phyloP scores from a whole-genome alignment of 2,329 filamentous ascomycete species.

The Penicillium sp. region DNA sequence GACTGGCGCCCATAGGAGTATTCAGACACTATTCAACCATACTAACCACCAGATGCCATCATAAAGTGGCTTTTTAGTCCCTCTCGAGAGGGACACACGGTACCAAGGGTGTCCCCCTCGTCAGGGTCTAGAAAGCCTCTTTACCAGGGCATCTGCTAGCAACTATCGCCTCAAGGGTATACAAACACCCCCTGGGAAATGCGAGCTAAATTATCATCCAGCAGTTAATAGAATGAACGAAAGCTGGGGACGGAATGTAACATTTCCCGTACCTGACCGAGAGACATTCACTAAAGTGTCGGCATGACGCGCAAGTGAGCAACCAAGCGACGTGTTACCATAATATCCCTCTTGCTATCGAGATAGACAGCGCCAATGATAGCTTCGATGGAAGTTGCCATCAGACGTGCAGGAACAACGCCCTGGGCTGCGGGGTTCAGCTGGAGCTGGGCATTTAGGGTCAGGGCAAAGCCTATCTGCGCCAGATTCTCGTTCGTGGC shows the following conservation, averaged over 20 bases:
- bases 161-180: neutral
- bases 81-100: constrained; percentile 6
- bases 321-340: neutral
- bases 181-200: neutral
- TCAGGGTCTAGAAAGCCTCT: neutral
- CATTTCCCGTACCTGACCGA: neutral
- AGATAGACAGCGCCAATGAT: neutral
- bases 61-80: constrained; percentile 10
- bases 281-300: neutral
- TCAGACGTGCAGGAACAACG: neutral
- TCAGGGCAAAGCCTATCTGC: neutral
- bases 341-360: neutral
- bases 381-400: neutral
- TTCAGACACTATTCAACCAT: constrained; percentile 9
- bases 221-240: neutral
- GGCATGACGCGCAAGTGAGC: neutral
- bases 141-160: neutral
- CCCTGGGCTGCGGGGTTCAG: neutral
- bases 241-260: neutral
- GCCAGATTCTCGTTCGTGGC: neutral
- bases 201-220: neutral
- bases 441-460: neutral
- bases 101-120: neutral
- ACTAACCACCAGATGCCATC: constrained; percentile 5
- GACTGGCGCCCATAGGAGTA: neutral